Evolutionary conservation across 768 basidiomycete genomes (phyloP), one percentile per base, ranked within the genome.

Genomic region (Trametes gibbosa): DNA sequence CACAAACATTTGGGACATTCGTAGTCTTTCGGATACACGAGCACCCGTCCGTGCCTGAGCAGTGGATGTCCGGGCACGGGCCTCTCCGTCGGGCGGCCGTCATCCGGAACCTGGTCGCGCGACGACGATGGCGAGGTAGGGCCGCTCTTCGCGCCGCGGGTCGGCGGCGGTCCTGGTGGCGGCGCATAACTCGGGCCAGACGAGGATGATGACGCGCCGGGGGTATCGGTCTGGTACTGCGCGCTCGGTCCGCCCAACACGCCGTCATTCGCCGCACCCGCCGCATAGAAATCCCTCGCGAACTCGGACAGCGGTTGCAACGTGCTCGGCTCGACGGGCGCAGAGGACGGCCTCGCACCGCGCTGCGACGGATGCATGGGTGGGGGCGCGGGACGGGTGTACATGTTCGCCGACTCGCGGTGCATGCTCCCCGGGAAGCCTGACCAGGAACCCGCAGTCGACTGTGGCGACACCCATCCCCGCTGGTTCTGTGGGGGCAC

Each of bases 51-150:
- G 35, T 82, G 72, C 23, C 75, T 74, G 54, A 93, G 71, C 4
- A 92, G 74, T 0, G 89, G 86, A 64, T 84, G 87, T 0, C 92
- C 92, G 0, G 84, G 79, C 0, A 77, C 75, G 3, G 91, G 89
- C 2, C 68, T 75, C 6, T 70, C 76, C 0, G 90, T 93, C 0
- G 91, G 91, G 2, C 77, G 75, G 0, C 81, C 81, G 62, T 88
- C 86, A 53, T 83, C 78, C 1, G 74, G 72, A 16, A 64, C 46
- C 27, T 42, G 39, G 49, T 58, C 12, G 27, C 45, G 27, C 24
- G 56, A 37, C 24, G 35, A 23, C 42, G 52, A 17, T 2, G 61
- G 16, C n/a, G 55, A 35, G 32, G 55, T 12, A 39, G 58, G 8
- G 34, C 35, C 47, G 48, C 48, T 13, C 40, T 55, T 34, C 35